Evolutionary conservation across 768 basidiomycete species (phyloP).

Genomic region (Auricularia sp.): DNA sequence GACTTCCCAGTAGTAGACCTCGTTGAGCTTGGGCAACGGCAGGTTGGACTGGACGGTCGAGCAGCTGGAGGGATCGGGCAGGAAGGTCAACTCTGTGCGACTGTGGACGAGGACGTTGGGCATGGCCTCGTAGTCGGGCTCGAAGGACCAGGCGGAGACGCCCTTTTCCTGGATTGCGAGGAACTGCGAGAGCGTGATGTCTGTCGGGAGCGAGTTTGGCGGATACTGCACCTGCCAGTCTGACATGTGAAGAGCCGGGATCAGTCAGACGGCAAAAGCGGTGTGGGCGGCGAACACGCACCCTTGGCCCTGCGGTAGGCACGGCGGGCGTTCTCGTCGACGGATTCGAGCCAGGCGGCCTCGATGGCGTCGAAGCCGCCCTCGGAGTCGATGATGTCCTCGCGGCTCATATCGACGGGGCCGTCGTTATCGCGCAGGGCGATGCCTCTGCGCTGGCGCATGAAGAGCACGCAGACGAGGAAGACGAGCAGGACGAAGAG

Average conservation of each 20-base stretch:
- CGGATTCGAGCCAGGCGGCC: constrained; percentile 84
- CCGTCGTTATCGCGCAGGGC: constrained; percentile 78
- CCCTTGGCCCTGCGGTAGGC: constrained; percentile 84
- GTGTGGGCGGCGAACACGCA: constrained; percentile 19
- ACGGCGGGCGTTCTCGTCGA: constrained; percentile 51
- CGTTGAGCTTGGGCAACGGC: constrained; percentile 93
- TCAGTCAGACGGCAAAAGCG: background rate
- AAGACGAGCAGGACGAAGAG: constrained; percentile 88
- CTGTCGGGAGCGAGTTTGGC: constrained; percentile 92
- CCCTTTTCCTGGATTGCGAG: constrained; percentile 99
- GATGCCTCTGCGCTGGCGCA: constrained; percentile 70
- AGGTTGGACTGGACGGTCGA: constrained; percentile 95
- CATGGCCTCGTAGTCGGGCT: constrained; percentile 94
- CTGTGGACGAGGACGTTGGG: constrained; percentile 88
- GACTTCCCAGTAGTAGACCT: constrained; percentile 99
- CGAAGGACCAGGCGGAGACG: constrained; percentile 98
- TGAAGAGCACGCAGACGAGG: constrained; percentile 78
- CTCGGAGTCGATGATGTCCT: constrained; percentile 83
- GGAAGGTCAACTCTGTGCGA: constrained; percentile 95
- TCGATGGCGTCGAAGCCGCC: constrained; percentile 92
- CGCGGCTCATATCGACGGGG: constrained; percentile 85
- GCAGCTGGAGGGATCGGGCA: constrained; percentile 88
- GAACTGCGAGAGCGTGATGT: constrained; percentile 97
- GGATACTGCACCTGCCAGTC: constrained; percentile 82
- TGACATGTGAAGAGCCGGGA: constrained; percentile 21